A percentile compares a stretch with the other conserved stretches of the same genome.
Evolutionary conservation across 768 basidiomycete genomes (phyloP).

Genomic region (Termitomyces sp.): DNA sequence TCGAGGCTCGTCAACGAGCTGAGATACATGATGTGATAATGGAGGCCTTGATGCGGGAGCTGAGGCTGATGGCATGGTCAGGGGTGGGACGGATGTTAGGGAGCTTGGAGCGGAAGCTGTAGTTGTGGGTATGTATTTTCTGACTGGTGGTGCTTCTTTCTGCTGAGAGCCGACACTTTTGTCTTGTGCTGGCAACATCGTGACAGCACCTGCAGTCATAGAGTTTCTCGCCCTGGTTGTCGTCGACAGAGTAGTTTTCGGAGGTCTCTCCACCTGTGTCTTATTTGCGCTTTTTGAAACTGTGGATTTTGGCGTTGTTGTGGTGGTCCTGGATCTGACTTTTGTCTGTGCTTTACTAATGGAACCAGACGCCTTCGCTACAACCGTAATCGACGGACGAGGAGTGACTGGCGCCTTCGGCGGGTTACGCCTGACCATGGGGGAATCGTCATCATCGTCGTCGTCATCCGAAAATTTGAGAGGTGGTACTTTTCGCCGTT

Average conservation of each 20-base stretch:
- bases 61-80: background rate
- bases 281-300: background rate
- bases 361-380: background rate
- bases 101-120: background rate
- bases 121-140: background rate
- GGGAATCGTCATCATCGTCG: background rate
- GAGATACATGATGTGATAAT: background rate
- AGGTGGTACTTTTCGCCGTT: background rate
- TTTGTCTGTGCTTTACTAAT: conserved; percentile 3
- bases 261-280: conserved; percentile 1
- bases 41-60: background rate
- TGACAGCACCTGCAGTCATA: background rate
- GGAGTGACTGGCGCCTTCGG: background rate
- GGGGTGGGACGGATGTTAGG: background rate
- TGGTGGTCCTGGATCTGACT: background rate
- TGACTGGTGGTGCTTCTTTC: background rate
- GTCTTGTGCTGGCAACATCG: background rate
- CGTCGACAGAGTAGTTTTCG: background rate
- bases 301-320: background rate
- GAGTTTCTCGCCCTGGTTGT: background rate
- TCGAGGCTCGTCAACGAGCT: background rate
- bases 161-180: background rate
- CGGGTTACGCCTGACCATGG: background rate
- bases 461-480: conserved; percentile 1
- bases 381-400: background rate